A percentile compares a stretch with the other conserved stretches of the same genome.
phyloP scores from a whole-genome alignment of 108 stramenopile genomes.

The Schizochytrium sp. region DNA sequence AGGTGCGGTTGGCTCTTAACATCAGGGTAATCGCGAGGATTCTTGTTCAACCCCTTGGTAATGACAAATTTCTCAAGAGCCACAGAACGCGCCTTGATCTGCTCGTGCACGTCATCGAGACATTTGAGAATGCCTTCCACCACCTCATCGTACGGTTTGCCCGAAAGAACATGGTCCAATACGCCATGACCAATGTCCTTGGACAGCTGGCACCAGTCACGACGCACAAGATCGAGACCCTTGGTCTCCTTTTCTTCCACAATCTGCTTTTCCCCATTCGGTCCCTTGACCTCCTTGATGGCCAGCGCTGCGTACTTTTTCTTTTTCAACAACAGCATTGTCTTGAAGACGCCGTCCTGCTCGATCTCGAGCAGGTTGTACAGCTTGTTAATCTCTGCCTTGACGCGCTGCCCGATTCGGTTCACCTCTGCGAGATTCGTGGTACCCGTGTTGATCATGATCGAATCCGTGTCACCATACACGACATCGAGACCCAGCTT shows the following conservation, averaged over 20 bases:
- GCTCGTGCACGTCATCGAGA: conserved; percentile 71
- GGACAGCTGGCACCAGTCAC: conserved; percentile 97
- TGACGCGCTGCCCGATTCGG: conserved; percentile 76
- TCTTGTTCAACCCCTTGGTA: conserved; percentile 97
- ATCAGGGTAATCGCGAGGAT: conserved; percentile 96
- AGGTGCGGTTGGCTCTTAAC: conserved; percentile 88
- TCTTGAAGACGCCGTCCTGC: conserved; percentile 88
- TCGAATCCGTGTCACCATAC: conserved; percentile 97
- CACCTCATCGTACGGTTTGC: conserved; percentile 67
- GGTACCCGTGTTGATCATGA: conserved; percentile 97
- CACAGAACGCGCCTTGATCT: conserved; percentile 73
- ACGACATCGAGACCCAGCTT: conserved; percentile 91
- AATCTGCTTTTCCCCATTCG: conserved; percentile 45
- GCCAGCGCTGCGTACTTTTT: conserved; percentile 97
- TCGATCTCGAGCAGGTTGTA: conserved; percentile 95
- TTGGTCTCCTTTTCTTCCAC: conserved; percentile 70
- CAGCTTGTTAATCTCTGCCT: conserved; percentile 88
- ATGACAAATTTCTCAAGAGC: conserved; percentile 84
- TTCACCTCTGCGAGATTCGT: conserved; percentile 66
- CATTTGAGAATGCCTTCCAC: conserved; percentile 76
- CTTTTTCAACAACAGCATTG: conserved; percentile 95
- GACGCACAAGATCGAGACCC: conserved; percentile 94
- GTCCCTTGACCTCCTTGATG: conserved; percentile 46
- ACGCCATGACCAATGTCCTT: conserved; percentile 84
- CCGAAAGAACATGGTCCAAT: conserved; percentile 82